These are phyloP conservation scores for Panicum hallii DNA, from an alignment of 202 grass and related monocot species.

Conservation along the genomic window DNA sequence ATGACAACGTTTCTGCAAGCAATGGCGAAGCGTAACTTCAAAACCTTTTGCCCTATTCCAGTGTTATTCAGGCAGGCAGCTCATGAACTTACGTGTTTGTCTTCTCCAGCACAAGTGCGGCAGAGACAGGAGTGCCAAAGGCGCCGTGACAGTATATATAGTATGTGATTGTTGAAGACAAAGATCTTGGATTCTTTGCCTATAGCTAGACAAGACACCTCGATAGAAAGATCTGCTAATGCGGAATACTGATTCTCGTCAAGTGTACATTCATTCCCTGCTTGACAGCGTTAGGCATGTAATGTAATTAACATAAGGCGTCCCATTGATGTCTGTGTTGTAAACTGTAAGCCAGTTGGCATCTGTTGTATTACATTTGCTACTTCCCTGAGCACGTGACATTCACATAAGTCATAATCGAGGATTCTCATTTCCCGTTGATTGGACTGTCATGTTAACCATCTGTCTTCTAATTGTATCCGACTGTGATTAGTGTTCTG, in stretches of 20 bases:
- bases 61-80: background rate
- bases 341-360: slow-evolving; percentile 18
- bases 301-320: slow-evolving; percentile 51
- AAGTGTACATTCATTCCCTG: slow-evolving; percentile 44
- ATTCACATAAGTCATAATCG: slow-evolving; percentile 21
- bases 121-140: slow-evolving; percentile 30
- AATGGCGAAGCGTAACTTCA: slow-evolving; percentile 51
- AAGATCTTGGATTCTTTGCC: slow-evolving; percentile 36
- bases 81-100: background rate
- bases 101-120: slow-evolving; percentile 35
- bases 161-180: slow-evolving; percentile 29
- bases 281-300: slow-evolving; percentile 42
- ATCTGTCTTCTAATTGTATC: background rate
- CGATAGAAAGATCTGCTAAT: slow-evolving; percentile 40
- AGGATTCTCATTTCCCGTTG: background rate
- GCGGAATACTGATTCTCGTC: slow-evolving; percentile 43
- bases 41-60: background rate
- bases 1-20: slow-evolving; percentile 33
- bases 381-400: background rate
- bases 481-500: background rate
- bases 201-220: slow-evolving; percentile 46
- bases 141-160: slow-evolving; percentile 37
- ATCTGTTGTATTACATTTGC: slow-evolving; percentile 26
- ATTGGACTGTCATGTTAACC: slow-evolving; percentile 1
- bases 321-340: slow-evolving; percentile 33